Evolutionary conservation across 257 asterid genomes (phyloP).

Genomic region (Lavandula angustifolia): DNA sequence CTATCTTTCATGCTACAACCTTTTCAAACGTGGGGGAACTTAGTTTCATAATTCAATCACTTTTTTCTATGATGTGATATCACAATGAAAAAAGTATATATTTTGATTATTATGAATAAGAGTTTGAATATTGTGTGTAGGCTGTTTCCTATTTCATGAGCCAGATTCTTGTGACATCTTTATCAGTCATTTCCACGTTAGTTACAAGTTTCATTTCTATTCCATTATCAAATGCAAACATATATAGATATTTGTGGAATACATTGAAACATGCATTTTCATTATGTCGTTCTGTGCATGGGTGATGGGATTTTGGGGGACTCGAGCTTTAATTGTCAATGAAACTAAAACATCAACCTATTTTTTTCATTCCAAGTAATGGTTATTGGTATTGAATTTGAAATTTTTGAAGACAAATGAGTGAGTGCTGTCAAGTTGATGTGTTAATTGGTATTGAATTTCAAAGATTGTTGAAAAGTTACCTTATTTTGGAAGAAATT

Average conservation of each 20-base stretch:
- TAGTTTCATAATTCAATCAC: too few relatives aligned
- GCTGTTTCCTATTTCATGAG: too few relatives aligned
- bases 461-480: background rate
- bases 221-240: slow-evolving; percentile 13
- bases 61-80: too few relatives aligned
- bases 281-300: slow-evolving; percentile 19
- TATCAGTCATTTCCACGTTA: slow-evolving; percentile 19
- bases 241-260: slow-evolving; percentile 11
- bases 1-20: slow-evolving; percentile 29
- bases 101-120: too few relatives aligned
- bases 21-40: slow-evolving; percentile 30
- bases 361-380: slow-evolving; percentile 7
- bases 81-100: too few relatives aligned
- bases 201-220: background rate
- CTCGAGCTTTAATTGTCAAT: slow-evolving; percentile 1
- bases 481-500: background rate
- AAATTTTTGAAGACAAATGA: slow-evolving; percentile 9
- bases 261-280: too few relatives aligned
- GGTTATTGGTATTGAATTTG: slow-evolving; percentile 7
- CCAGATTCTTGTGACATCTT: background rate
- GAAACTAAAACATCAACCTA: background rate
- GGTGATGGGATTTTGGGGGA: slow-evolving; percentile 9
- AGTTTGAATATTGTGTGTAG: too few relatives aligned
- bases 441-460: background rate
- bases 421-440: slow-evolving; percentile 21